Conservation (phyloP, 129 eudicot genomes). For the Arctium minus region DNA sequence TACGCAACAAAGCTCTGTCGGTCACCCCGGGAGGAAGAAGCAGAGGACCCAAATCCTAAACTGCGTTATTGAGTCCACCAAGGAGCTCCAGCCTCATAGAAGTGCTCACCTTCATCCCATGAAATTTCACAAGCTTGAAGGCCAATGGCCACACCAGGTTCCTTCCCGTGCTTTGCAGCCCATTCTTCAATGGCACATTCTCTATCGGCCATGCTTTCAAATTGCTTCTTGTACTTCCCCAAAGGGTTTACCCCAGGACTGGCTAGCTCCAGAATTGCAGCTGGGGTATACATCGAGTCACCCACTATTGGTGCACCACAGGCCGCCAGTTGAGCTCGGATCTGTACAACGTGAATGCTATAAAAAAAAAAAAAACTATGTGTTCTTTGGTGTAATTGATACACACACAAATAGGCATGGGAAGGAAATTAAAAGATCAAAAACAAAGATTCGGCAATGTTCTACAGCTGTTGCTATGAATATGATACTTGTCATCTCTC, state of each 20-base stretch:
- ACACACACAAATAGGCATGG: neutral
- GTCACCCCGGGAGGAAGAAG: neutral
- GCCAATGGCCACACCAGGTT: conserved; percentile 75
- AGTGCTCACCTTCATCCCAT: conserved; percentile 78
- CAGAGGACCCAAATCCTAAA: neutral
- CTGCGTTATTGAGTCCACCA: conserved; percentile 65
- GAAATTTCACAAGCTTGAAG: conserved; percentile 94
- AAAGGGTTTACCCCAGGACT: conserved; percentile 65
- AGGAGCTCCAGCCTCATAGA: conserved; percentile 76
- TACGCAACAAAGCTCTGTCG: neutral
- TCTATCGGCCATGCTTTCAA: conserved; percentile 45
- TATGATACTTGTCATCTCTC: neutral
- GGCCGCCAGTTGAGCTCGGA: conserved; percentile 91
- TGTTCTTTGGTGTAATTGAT: neutral
- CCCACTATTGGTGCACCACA: conserved; percentile 93
- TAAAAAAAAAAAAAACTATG: neutral
- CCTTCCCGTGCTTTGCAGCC: conserved; percentile 82
- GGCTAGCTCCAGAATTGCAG: conserved; percentile 55
- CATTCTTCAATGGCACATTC: conserved; percentile 60
- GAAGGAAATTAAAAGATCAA: neutral
- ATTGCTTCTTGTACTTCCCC: conserved; percentile 43
- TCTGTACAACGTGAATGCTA: conserved; percentile 34
- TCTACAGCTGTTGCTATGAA: neutral
- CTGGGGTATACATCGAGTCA: conserved; percentile 91
- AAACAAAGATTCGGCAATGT: neutral